Evolutionary conservation across 106 monocot species (phyloP), one percentile per base, ranked within the genome.

Genomic region (Dendrobium chrysotoxum): DNA sequence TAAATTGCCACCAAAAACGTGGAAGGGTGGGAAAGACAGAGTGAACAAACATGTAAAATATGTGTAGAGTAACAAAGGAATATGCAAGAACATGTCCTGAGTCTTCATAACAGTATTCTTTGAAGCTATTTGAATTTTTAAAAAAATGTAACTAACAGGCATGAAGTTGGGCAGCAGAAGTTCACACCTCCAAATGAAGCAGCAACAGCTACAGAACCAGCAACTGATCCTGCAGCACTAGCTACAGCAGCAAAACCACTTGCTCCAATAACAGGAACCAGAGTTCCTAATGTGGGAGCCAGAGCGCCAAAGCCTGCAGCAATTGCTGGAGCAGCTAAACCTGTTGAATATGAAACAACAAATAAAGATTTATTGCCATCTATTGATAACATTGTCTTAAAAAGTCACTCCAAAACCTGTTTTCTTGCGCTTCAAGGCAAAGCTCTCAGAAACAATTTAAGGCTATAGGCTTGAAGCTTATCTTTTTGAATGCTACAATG

Each of bases 321-420:
- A 83, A 98, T 98, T 81, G 97, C 97, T 82, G 97, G 97, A 78
- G 97, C 97, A 85, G 97, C 97, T 75, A 98, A 86, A 42, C 97
- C 97, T 98, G 91, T 82, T 53, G 45, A 79, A 77, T 16, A 46
- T 53, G 40, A 80, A 76, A 40, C 28, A 65, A 16, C 10, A 65
- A 79, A 57, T 68, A 46, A 71, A 38, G 64, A 41, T 47, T 47
- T 76, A 23, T 28, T 23, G 18, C 35, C 53, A 54, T 3, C 40
- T 45, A 53, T 8, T 72, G 28, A 35, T 15, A 41, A 2, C 12
- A 40, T 12, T 17, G 30, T 30, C 31, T 70, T 70, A 35, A 31
- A 70, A 35, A 38, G 1, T 38, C 28, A 16, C 70, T 17, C 31
- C 11, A 68, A 28, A 30, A 68, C 13, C 35, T 70, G 12, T 70